phyloP scores from a whole-genome alignment of 805 yeast species.

The Nakazawaea anatomiae region DNA sequence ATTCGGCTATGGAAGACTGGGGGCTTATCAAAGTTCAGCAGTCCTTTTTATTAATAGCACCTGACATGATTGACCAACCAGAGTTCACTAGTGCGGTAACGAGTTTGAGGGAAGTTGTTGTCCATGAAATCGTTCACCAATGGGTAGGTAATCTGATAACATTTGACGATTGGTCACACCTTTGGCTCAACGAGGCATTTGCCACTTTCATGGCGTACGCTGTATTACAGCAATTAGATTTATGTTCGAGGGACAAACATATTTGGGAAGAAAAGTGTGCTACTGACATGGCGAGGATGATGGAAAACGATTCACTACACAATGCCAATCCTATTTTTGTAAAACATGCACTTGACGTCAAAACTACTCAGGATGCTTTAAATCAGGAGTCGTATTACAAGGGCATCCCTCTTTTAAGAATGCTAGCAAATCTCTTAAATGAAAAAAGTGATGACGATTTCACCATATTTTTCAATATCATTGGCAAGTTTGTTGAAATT shows the following conservation, averaged over 20 bases:
- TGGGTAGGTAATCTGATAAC: constrained; percentile 71
- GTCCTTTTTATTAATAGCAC: constrained; percentile 3
- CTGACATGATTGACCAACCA: neutral
- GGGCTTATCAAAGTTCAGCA: constrained; percentile 40
- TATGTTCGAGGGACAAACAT: constrained; percentile 18
- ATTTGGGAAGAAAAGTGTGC: constrained; percentile 28
- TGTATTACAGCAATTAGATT: constrained; percentile 24
- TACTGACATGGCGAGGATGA: constrained; percentile 20
- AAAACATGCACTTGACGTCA: constrained; percentile 28
- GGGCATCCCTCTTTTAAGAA: constrained; percentile 50
- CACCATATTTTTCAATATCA: constrained; percentile 26
- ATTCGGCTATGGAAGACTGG: constrained; percentile 81
- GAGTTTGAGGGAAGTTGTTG: constrained; percentile 48
- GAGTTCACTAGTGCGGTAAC: constrained; percentile 21
- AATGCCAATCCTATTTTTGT: constrained; percentile 29
- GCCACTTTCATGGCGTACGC: constrained; percentile 68
- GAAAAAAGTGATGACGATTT: constrained; percentile 23
- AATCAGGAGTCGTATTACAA: constrained; percentile 48
- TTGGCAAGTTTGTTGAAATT: constrained; percentile 31
- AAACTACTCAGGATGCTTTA: constrained; percentile 42
- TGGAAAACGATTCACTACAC: constrained; percentile 30
- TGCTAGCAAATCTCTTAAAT: constrained; percentile 39
- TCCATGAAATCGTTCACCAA: constrained; percentile 74
- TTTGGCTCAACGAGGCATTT: constrained; percentile 76
- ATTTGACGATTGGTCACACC: constrained; percentile 59